Percentiles rank a stretch among this genome's conserved stretches.
Evolutionary conservation across 2,329 filamentous ascomycete genomes (phyloP).

Genomic region (Diaporthe sp.): DNA sequence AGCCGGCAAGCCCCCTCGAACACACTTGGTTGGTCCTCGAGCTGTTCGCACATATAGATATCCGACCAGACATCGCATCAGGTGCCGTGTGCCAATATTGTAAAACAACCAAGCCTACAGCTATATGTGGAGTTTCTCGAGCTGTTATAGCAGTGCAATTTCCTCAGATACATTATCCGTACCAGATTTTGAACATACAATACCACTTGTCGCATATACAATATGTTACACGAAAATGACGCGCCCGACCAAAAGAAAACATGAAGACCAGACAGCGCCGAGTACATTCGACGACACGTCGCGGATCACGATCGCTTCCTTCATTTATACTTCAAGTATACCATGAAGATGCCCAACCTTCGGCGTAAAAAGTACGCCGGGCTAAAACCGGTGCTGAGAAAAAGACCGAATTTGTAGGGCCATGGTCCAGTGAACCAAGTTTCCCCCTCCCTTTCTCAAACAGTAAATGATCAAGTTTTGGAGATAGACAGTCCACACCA

Average conservation of each 20-base stretch:
- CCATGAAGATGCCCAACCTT: background rate
- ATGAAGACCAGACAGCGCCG: background rate
- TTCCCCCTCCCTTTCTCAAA: background rate
- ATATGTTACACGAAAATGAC: background rate
- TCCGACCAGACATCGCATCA: background rate
- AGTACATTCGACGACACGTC: background rate
- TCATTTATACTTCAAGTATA: no score
- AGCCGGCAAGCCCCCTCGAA: background rate
- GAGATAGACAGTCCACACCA: background rate
- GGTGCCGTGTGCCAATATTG: background rate
- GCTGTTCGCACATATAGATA: background rate
- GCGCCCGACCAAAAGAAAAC: background rate
- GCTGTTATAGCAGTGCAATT: background rate
- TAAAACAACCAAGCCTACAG: background rate
- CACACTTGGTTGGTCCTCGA: background rate
- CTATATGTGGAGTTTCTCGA: background rate
- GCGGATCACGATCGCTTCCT: no score
- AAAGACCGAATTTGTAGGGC: background rate
- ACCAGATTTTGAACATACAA: background rate
- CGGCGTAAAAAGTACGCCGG: no score
- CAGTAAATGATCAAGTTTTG: background rate
- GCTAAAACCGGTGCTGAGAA: background rate
- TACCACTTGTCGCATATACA: background rate
- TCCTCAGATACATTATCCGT: conserved; percentile 10
- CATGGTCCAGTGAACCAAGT: background rate